Percentiles rank a stretch among this genome's conserved stretches.
These are phyloP conservation scores for Scorias spongiosa DNA, from an alignment of 2,329 filamentous ascomycete genomes.

Conservation along the genomic window DNA sequence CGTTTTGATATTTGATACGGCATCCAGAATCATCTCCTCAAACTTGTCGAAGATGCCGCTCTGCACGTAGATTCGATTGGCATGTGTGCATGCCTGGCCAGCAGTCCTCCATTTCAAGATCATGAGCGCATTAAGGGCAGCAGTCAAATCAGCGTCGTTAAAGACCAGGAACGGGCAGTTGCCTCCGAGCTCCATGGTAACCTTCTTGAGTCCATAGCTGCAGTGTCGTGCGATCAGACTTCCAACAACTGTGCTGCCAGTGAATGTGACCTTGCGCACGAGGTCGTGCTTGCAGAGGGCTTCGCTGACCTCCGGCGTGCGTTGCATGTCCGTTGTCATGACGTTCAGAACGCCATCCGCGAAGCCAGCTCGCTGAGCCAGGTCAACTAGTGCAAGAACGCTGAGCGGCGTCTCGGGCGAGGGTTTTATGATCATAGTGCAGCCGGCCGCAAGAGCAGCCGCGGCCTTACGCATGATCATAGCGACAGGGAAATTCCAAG, in stretches of 20 bases:
- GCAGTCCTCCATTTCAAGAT: constrained; percentile 43
- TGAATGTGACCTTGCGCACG: constrained; percentile 49
- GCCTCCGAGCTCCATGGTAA: constrained; percentile 48
- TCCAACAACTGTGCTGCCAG: constrained; percentile 44
- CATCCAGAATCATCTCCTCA: constrained; percentile 37
- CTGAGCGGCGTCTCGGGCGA: constrained; percentile 52
- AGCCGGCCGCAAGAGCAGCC: constrained; percentile 55
- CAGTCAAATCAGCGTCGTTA: constrained; percentile 34
- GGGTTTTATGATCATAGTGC: constrained; percentile 59
- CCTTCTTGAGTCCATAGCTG: constrained; percentile 45
- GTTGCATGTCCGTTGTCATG: constrained; percentile 42
- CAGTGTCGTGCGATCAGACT: constrained; percentile 47
- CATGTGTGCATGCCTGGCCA: constrained; percentile 50
- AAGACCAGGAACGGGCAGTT: constrained; percentile 52
- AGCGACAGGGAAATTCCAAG: constrained; percentile 54
- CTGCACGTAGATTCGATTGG: constrained; percentile 52
- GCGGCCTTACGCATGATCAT: constrained; percentile 54
- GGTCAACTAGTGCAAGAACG: constrained; percentile 36
- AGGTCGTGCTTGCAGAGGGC: constrained; percentile 41
- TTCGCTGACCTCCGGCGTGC: constrained; percentile 39
- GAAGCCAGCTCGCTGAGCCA: constrained; percentile 41
- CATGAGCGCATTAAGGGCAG: constrained; percentile 18
- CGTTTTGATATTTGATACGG: constrained; percentile 39
- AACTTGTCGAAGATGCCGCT: constrained; percentile 47
- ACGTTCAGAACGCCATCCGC: constrained; percentile 46